Evolutionary conservation across 1,284 basidiomycete genomes (phyloP), one percentile per base, ranked within the genome.

Genomic region (Meira nashicola): DNA sequence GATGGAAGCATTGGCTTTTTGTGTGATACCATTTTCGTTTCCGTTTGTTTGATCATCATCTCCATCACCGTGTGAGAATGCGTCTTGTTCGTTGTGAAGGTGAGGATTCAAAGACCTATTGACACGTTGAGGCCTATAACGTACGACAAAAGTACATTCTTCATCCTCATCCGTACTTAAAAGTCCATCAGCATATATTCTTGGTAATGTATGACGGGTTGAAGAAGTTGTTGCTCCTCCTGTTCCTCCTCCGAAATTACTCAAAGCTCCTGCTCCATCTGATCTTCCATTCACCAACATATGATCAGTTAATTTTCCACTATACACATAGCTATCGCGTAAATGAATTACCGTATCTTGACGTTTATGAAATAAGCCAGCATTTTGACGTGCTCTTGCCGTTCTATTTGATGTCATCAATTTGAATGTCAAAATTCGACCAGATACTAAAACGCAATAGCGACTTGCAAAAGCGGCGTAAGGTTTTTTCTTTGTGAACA

Each of bases 401-500:
- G 71, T 71, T 11, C 68, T 61, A 38, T 63, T 64, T 37, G 74
- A 76, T 33, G 57, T 59, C 23, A 73, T 63, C 53, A 74, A 55
- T 56, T 73, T 74, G 66, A 68, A 78, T 50, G 65, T 55, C 2
- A 76, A 64, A 52, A 78, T 50, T 2, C 73, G 62, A 14, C 76
- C 76, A 15, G 68, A 66, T 14, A 76, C 68, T 46, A 78, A 59
- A 37, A 75, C 57, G 41, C 70, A 78, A 47, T 68, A 67, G 46
- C 70, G 67, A 17, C 58, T 57, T 44, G 64, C 58, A 61, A 71
- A 76, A 1, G 70, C 64, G 38, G 66, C 49, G 54, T 70, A 71
- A 25, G 67, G 59, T 41, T 65, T 63, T 49, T 59, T 66, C 64
- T 87, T 84, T 76, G 84, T 83, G 71, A 85, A 91, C 14, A 89